phyloP scores from a whole-genome alignment of 2,329 filamentous ascomycete species.

The Beauveria asiatica region DNA sequence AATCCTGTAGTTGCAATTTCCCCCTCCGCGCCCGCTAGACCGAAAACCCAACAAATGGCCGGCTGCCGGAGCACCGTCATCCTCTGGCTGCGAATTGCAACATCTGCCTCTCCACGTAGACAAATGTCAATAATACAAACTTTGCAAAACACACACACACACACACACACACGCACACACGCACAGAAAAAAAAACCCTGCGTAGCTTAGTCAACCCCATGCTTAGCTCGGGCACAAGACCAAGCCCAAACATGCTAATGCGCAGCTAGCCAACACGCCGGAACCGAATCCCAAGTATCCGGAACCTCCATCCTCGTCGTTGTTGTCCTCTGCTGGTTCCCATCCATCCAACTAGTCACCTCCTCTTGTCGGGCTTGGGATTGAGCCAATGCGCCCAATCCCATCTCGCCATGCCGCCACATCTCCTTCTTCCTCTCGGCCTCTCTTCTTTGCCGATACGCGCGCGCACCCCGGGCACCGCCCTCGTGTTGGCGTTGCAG shows the following conservation, averaged over 20 bases:
- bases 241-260: slow-evolving; percentile 3
- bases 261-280: slow-evolving; percentile 4
- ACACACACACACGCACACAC: no score
- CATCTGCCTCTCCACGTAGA: no score
- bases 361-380: no score
- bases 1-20: background rate
- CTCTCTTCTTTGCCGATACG: background rate
- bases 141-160: no score
- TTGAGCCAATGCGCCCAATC: no score
- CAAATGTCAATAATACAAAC: no score
- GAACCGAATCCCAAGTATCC: slow-evolving; percentile 3
- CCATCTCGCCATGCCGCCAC: no score
- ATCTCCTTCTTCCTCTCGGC: background rate
- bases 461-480: background rate
- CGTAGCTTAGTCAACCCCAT: background rate
- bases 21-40: background rate
- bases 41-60: background rate
- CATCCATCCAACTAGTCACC: background rate
- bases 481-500: background rate
- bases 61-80: no score
- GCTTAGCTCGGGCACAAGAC: background rate
- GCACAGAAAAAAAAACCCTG: background rate
- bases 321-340: background rate
- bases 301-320: background rate
- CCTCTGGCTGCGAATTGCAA: no score